Base-by-base conservation (phyloP, 768 basidiomycete species). In the Lentinus brumalis region DNA sequence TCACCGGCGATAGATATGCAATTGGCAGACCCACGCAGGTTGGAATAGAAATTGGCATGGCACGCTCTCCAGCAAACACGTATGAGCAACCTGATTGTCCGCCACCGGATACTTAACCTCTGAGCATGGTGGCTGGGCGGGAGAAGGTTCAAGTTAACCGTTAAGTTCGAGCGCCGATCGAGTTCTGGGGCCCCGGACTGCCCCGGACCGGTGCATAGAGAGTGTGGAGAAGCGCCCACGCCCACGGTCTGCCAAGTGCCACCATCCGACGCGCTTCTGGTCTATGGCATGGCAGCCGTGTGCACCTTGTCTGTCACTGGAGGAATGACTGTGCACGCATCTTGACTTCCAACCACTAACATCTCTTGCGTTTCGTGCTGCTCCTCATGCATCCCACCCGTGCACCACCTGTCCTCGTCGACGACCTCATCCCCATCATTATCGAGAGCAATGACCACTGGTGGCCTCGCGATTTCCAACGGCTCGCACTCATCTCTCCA, bases 401-500 rank as follows among this genome's bases (percentile, higher is more conserved):
- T 59, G 29, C 45, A 38, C 53, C 58, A 49, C 54, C 69, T 58
- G 70, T 69, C 51, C 77, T 84, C 65, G 70, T 82, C 62, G 76
- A 82, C 67, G 84, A 86, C 69, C 76, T 85, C 50, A 76, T 85
- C 46, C 79, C 79, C 26, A 68, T 83, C 59, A 80, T 86, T 45
- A 79, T 86, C 59, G 79, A 83, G 39, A 74, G 76, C 65, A 71
- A 77, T 60, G 64, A 67, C 58, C 73, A 81, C 66, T 85, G 83
- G 83, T 85, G 84, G 83, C 76, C 79, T 26, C 68, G 76, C 40
- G 84, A 86, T 68, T 75, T 83, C 57, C 66, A 72, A 50, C 75
- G 74, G 4, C 78, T 85, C n/a, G 75, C 81, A n/a, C 74, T 70
- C 30, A 73, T 85, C n/a, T 85, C 84, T 6, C 72, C 76, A 9